A percentile compares a stretch with the other conserved stretches of the same genome.
These are phyloP conservation scores for Neobulgaria alba DNA, from an alignment of 2,329 filamentous ascomycete genomes.

Conservation along the genomic window DNA sequence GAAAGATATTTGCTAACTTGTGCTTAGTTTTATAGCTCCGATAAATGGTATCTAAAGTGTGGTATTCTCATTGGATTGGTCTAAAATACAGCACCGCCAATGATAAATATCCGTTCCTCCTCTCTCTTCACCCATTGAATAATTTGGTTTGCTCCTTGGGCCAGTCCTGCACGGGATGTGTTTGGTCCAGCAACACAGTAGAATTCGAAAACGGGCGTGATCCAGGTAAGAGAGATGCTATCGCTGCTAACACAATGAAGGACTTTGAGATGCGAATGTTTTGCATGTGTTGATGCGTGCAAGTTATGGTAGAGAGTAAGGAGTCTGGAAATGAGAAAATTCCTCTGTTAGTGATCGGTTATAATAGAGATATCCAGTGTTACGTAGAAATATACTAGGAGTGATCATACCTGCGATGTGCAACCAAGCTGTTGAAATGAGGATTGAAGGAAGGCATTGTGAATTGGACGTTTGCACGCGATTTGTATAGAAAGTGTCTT, in stretches of 20 bases:
- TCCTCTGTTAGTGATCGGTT: too few relatives aligned
- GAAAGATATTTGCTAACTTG: too few relatives aligned
- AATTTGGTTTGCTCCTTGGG: slow-evolving; percentile 79
- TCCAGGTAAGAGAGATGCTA: slow-evolving; percentile 77
- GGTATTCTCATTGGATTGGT: not conserved
- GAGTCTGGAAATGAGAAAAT: slow-evolving; percentile 49
- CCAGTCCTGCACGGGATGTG: slow-evolving; percentile 54
- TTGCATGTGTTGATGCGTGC: slow-evolving; percentile 77
- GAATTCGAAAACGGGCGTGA: slow-evolving; percentile 83
- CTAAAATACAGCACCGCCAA: slow-evolving; percentile 81
- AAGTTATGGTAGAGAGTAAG: slow-evolving; percentile 80
- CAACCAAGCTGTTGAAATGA: slow-evolving; percentile 51
- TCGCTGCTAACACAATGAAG: slow-evolving; percentile 71
- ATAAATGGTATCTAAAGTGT: too few relatives aligned
- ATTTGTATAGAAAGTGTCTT: slow-evolving; percentile 94
- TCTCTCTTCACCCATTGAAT: slow-evolving; percentile 87
- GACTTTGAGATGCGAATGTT: slow-evolving; percentile 77
- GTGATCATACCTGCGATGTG: slow-evolving; percentile 48
- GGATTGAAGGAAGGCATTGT: slow-evolving; percentile 77
- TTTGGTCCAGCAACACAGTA: slow-evolving; percentile 88
- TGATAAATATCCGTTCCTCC: slow-evolving; percentile 91
- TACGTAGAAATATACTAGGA: not conserved
- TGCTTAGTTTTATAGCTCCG: too few relatives aligned
- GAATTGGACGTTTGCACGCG: slow-evolving; percentile 88
- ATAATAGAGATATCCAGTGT: too few relatives aligned